A percentile compares a stretch with the other conserved stretches of the same genome.
These are phyloP conservation scores for Globisporangium irregulare DNA, from an alignment of 352 stramenopile genomes.

Conservation along the genomic window DNA sequence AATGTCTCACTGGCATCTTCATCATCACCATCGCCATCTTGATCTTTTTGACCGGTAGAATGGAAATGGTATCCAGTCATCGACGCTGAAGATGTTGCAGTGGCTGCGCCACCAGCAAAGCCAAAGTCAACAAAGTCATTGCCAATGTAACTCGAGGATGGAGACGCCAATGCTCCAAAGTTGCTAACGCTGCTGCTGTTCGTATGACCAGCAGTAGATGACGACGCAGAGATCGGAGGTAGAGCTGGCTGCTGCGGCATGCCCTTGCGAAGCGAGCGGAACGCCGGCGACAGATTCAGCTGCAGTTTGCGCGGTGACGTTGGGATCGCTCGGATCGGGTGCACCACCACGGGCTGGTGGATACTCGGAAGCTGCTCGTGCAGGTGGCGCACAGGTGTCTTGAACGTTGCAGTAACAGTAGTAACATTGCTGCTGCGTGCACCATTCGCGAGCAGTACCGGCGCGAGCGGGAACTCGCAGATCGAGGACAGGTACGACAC, in stretches of 20 bases:
- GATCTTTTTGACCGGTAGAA: background rate
- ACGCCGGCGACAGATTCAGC: slow-evolving; percentile 58
- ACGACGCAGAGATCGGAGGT: slow-evolving; percentile 43
- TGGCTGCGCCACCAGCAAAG: background rate
- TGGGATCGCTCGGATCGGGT: slow-evolving; percentile 58
- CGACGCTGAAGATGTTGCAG: background rate
- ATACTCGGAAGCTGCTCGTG: slow-evolving; percentile 27
- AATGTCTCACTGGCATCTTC: background rate
- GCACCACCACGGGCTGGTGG: slow-evolving; percentile 20
- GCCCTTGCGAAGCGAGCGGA: slow-evolving; percentile 63
- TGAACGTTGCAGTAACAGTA: background rate
- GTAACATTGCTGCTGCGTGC: background rate
- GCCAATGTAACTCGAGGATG: background rate
- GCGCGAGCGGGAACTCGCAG: slow-evolving; percentile 49
- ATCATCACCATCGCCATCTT: background rate
- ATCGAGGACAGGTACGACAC: slow-evolving; percentile 70
- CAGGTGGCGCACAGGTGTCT: slow-evolving; percentile 1
- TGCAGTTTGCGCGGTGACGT: slow-evolving; percentile 48
- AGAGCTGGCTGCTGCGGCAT: slow-evolving; percentile 65
- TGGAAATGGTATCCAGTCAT: slow-evolving; percentile 3
- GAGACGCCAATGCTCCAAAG: background rate
- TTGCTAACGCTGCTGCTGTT: slow-evolving; percentile 5
- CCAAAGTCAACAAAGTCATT: background rate
- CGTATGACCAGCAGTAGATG: slow-evolving; percentile 1
- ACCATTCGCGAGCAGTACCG: slow-evolving; percentile 21